Conservation (phyloP, 805 yeast genomes). For the Candida takata region DNA sequence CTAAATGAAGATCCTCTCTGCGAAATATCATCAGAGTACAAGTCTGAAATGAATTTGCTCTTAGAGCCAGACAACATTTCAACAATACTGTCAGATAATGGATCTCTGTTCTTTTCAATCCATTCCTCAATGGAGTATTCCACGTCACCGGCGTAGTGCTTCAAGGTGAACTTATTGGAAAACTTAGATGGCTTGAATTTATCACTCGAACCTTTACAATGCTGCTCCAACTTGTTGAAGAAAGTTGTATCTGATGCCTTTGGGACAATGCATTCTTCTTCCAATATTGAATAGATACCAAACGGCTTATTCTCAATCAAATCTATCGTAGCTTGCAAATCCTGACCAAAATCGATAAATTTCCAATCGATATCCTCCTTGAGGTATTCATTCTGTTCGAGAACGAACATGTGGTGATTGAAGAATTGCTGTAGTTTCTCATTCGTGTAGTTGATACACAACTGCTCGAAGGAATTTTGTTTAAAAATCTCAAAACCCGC, state of each 20-base stretch:
- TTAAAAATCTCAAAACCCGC: constrained; percentile 97
- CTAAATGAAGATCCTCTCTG: constrained; percentile 40
- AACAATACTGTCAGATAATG: constrained; percentile 70
- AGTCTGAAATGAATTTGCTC: constrained; percentile 45
- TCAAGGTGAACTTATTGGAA: constrained; percentile 70
- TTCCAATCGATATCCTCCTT: constrained; percentile 95
- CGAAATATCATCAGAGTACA: constrained; percentile 40
- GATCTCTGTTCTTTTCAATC: constrained; percentile 93
- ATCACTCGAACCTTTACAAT: constrained; percentile 48
- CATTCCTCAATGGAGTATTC: constrained; percentile 89
- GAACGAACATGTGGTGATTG: constrained; percentile 94
- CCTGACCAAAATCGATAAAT: constrained; percentile 92
- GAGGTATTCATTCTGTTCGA: constrained; percentile 93
- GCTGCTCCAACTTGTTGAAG: constrained; percentile 64
- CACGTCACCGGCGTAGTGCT: constrained; percentile 96
- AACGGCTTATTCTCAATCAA: constrained; percentile 73
- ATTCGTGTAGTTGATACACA: constrained; percentile 94
- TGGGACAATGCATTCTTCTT: constrained; percentile 95
- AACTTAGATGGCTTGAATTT: constrained; percentile 70
- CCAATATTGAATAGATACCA: constrained; percentile 79
- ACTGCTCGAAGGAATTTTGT: constrained; percentile 90
- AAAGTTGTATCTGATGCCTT: constrained; percentile 79
- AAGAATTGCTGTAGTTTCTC: constrained; percentile 97
- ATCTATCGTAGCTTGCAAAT: constrained; percentile 90
- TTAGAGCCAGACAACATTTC: constrained; percentile 52